Percentiles rank a stretch among this genome's conserved stretches.
phyloP scores from a whole-genome alignment of 2,329 filamentous ascomycete species.

The Fusarium tricinctum region DNA sequence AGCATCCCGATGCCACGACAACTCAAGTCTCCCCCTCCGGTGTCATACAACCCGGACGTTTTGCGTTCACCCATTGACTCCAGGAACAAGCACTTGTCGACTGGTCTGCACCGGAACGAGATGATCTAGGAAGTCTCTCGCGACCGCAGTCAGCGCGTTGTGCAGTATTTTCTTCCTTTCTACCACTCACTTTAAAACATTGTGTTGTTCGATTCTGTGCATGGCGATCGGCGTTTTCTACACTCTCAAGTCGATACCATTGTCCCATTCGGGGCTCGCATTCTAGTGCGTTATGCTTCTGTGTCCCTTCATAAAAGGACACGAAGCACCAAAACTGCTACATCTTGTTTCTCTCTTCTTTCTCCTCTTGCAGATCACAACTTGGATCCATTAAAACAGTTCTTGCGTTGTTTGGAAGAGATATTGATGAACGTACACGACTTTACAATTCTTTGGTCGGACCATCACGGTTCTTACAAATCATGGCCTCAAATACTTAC shows the following conservation, averaged over 20 bases:
- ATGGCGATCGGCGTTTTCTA: conserved; percentile 58
- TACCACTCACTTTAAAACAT: conserved; percentile 40
- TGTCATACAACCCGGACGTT: conserved; percentile 57
- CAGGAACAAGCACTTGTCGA: conserved; percentile 60
- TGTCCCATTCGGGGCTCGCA: conserved; percentile 25
- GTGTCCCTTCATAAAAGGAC: neutral
- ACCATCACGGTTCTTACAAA: conserved; percentile 22
- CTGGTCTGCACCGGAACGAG: conserved; percentile 67
- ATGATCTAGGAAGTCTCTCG: conserved; percentile 62
- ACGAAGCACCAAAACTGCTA: conserved; percentile 13
- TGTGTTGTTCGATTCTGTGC: conserved; percentile 51
- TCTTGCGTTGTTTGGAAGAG: conserved; percentile 15
- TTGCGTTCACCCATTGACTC: conserved; percentile 54
- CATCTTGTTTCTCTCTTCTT: conserved; percentile 17
- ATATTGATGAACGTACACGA: conserved; percentile 20
- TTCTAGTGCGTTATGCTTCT: conserved; percentile 20
- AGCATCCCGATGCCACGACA: conserved; percentile 54
- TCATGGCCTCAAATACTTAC: conserved; percentile 30
- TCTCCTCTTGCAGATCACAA: conserved; percentile 17
- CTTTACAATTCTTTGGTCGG: conserved; percentile 39
- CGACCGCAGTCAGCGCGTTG: conserved; percentile 9
- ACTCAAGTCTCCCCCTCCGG: conserved; percentile 55
- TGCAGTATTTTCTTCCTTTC: conserved; percentile 33
- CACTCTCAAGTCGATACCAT: conserved; percentile 41
- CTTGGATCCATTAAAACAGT: neutral